Base-by-base conservation (phyloP, 2,329 filamentous ascomycete genomes). In the Thelonectria olida region DNA sequence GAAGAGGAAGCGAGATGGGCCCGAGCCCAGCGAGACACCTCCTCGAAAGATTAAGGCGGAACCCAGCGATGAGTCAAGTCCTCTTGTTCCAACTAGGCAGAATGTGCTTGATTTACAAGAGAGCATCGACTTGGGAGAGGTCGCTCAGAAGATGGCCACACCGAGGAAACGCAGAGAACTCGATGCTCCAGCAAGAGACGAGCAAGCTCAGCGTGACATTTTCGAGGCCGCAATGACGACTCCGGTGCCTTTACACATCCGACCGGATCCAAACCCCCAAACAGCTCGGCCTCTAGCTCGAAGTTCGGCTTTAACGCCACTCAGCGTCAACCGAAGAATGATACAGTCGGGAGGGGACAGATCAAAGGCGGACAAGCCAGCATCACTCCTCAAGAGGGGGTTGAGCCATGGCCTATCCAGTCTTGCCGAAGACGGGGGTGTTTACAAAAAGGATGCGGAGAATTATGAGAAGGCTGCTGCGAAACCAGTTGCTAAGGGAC, bases 41-140 rank as follows among this genome's bases (percentile, higher is more conserved):
- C 47, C 68, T 15, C 71, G 68, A 10, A 78, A 72, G 52, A 65
- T 85, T 44, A 86, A 87, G 67, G 61, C 66, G 6, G 84, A 86
- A 45, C 31, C 56, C 7, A 28, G 39, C 3, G 67, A 66, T n/a
- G 58, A 64, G 25, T 75, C 73, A 4, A 78, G 75, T 42, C 75
- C 74, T n/a, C 52, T 72, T 19, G 20, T 68, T 15, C 55, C 68
- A 2, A 47, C 61, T 4, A 65, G 66, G 2, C 62, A 68, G 7
- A 61, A 57, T 44, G 61, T 62, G 7, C 61, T 81, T 60, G 67
- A 75, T 19, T 77, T 81, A 1, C 79, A 84, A 39, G 87, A 88
- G 52, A 90, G 86, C 54, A 80, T 90, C 51, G 88, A 91, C 69
- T 78, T 90, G 2, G 78, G 74, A 13, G 73, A 77, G 15, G 73